Evolutionary conservation across 305 asterid genomes (phyloP).

Genomic region (Rubia balearica): DNA sequence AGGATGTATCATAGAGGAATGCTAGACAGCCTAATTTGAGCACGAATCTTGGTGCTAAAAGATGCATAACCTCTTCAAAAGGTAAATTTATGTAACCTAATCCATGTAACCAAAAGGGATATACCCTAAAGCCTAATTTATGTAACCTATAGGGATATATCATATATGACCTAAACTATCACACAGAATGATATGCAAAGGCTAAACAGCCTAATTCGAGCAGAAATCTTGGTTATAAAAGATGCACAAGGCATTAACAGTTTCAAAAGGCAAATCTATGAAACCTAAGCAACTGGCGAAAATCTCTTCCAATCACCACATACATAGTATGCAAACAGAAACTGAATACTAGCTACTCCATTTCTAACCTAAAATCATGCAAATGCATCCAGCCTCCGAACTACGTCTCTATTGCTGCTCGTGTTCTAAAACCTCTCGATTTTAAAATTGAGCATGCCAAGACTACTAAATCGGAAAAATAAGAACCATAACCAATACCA

Average conservation of each 20-base stretch:
- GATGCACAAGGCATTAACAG: too few relatives aligned
- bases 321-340: not conserved
- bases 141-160: too few relatives aligned
- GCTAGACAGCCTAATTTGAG: not conserved
- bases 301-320: not conserved
- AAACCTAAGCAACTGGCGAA: not conserved
- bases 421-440: not conserved
- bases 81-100: too few relatives aligned
- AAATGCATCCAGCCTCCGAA: not conserved
- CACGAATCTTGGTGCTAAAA: too few relatives aligned
- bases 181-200: not conserved
- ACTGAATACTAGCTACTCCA: not conserved
- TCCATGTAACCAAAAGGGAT: too few relatives aligned
- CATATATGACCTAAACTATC: not conserved
- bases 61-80: too few relatives aligned
- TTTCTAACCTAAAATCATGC: slow-evolving; percentile 3
- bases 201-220: not conserved
- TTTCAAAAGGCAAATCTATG: not conserved
- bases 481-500: not conserved
- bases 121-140: too few relatives aligned
- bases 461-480: not conserved
- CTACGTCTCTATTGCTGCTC: too few relatives aligned
- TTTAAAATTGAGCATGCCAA: not conserved
- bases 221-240: not conserved
- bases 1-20: too few relatives aligned